Conservation (phyloP, 495 filamentous ascomycete species). For the Neohortaea acidophila region DNA sequence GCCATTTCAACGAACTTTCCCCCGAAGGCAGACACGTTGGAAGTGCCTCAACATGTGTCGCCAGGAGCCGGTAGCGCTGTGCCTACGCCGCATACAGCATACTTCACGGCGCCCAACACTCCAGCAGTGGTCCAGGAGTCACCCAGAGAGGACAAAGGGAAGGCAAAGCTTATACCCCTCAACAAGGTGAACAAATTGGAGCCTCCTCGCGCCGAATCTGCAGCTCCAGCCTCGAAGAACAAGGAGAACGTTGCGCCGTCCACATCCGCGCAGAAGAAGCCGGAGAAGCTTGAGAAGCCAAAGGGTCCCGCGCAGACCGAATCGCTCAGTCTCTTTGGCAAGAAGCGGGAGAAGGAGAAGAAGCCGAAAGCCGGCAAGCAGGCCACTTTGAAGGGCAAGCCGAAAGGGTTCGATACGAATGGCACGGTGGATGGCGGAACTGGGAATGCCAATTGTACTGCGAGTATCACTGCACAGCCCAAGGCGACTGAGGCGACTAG, state of each 20-base stretch:
- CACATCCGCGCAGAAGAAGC: not conserved
- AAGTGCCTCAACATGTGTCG: not conserved
- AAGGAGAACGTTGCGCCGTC: not conserved
- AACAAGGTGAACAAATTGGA: too few species aligned
- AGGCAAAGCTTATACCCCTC: too few species aligned
- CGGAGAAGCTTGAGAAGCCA: slow-evolving; percentile 12
- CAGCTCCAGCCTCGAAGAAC: too few species aligned
- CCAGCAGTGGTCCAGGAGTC: slow-evolving; percentile 4
- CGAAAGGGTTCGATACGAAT: too few species aligned
- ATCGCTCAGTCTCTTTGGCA: slow-evolving; percentile 13
- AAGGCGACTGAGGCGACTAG: not conserved
- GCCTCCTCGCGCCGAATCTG: too few species aligned
- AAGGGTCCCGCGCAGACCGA: slow-evolving; percentile 15
- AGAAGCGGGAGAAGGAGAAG: slow-evolving; percentile 11
- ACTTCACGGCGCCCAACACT: slow-evolving; percentile 9
- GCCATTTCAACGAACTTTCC: too few species aligned
- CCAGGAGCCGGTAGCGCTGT: not conserved
- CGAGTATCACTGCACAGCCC: not conserved
- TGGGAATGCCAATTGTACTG: not conserved
- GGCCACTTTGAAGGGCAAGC: slow-evolving; percentile 6
- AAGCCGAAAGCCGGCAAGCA: slow-evolving; percentile 14
- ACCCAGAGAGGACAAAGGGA: not conserved
- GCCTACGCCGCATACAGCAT: not conserved
- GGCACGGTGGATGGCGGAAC: not conserved
- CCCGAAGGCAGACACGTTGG: too few species aligned